Evolutionary conservation across 371 early-diverging fungal species (phyloP).

Genomic region (Dentiscutata heterogama): DNA sequence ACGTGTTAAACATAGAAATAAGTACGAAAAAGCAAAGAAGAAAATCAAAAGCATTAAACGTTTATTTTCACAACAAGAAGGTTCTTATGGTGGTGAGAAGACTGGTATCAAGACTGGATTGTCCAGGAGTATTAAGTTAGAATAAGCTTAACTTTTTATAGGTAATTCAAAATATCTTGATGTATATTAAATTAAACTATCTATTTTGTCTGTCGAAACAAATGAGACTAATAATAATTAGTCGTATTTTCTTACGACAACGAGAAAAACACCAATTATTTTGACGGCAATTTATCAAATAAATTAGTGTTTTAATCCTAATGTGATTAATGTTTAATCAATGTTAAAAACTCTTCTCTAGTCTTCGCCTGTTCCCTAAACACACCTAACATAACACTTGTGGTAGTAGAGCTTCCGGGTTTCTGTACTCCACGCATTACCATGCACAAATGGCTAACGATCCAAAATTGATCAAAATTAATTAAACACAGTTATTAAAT

Average conservation of each 20-base stretch:
- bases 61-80: slow-evolving; percentile 69
- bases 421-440: slow-evolving; percentile 96
- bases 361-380: slow-evolving; percentile 95
- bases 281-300: too few species aligned
- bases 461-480: slow-evolving; percentile 19
- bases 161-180: too few species aligned
- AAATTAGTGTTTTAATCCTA: too few species aligned
- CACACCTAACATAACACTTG: slow-evolving; percentile 95
- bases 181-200: too few species aligned
- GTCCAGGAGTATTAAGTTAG: slow-evolving; percentile 71
- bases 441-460: slow-evolving; percentile 90
- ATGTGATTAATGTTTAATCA: slow-evolving; percentile 57
- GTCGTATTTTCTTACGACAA: too few species aligned
- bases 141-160: background rate
- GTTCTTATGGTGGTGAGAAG: slow-evolving; percentile 90
- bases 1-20: slow-evolving; percentile 92
- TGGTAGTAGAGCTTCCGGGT: slow-evolving; percentile 93
- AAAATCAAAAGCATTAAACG: slow-evolving; percentile 83
- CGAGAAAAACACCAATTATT: too few species aligned
- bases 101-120: slow-evolving; percentile 94
- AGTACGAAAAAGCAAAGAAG: slow-evolving; percentile 92
- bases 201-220: too few species aligned
- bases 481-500: background rate
- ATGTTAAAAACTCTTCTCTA: slow-evolving; percentile 93
- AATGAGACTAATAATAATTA: too few species aligned